Percentiles rank a stretch among this genome's conserved stretches.
Conservation (phyloP, 1,139 yeast species). For the Chernovozyma aurita region DNA sequence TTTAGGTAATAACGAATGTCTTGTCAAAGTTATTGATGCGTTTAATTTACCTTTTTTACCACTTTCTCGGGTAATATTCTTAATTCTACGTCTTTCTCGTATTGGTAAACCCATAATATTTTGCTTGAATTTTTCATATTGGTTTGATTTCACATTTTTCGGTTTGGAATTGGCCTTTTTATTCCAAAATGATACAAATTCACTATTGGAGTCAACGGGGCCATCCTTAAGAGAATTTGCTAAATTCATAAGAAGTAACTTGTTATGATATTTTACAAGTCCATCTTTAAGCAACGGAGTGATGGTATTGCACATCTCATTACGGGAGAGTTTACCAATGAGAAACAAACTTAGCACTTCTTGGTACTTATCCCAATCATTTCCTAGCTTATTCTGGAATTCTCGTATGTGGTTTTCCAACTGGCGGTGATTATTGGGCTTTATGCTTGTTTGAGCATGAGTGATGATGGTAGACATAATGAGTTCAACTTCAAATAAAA, state of each 20-base stretch:
- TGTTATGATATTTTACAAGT: conserved; percentile 64
- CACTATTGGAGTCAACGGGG: conserved; percentile 40
- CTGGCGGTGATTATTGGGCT: conserved; percentile 51
- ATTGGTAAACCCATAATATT: conserved; percentile 86
- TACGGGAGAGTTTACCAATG: conserved; percentile 73
- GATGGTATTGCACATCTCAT: conserved; percentile 60
- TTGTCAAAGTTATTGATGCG: conserved; percentile 73
- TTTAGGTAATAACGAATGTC: conserved; percentile 82
- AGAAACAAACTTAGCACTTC: conserved; percentile 71
- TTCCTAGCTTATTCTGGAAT: conserved; percentile 67
- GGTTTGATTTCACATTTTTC: conserved; percentile 49
- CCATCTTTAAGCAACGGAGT: conserved; percentile 52
- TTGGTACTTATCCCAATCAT: conserved; percentile 83
- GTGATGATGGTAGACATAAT: not conserved
- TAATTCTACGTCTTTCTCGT: conserved; percentile 79
- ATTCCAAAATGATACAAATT: conserved; percentile 58
- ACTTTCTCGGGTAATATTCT: conserved; percentile 75
- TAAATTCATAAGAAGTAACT: conserved; percentile 70
- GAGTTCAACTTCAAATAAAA: too few relatives aligned
- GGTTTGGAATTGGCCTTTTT: conserved; percentile 30
- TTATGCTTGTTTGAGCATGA: conserved; percentile 1
- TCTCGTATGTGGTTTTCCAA: conserved; percentile 70
- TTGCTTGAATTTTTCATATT: conserved; percentile 76
- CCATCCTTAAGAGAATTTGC: conserved; percentile 80
- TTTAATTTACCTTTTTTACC: conserved; percentile 74